Evolutionary conservation across 2,329 filamentous ascomycete species (phyloP), one percentile per base, ranked within the genome.

Genomic region (Neurospora crassa): DNA sequence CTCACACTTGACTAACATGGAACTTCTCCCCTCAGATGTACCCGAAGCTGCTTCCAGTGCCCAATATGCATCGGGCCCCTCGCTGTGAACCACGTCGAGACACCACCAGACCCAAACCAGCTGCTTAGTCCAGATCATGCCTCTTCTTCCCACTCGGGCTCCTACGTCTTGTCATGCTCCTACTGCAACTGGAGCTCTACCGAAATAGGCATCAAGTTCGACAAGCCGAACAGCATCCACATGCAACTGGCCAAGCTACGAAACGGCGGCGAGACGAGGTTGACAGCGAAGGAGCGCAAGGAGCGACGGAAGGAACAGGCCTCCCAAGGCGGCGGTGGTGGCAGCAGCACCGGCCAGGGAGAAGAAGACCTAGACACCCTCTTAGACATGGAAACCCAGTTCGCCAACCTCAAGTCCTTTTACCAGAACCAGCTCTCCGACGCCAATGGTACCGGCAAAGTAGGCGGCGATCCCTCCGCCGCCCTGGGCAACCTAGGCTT

Each of bases 181-280:
- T 97, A 97, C 81, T 99, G 96, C 83, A 90, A 92, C 80, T 99
- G 96, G 96, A 93, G 89, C 74, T 95, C 94, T 1, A 87, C 91
- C 69, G 96, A 99, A 78, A 92, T 97, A 59, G 93, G 92, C 45
- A 90, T 99, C 80, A 89, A 92, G 77, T 96, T 99, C 78, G 93
- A 95, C 77, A 94, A 95, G 76, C 90, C 92, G 11, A 96, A 92
- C 72, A 93, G 93, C 73, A 94, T 99, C 73, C 91, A 92, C 74
- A 86, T 87, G 40, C 96, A 99, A 79, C 84, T 97, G 10, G 83
- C 90, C 45, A 91, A 90, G 76, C 81, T 96, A 71, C 89, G 89
- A 53, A 89, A 90, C 74, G 88, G 88, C 42, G 88, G 88, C 6
- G 79, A 83, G 53, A 80, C 83, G 3, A 84, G 84, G 63, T 79